A percentile compares a stretch with the other conserved stretches of the same genome.
phyloP scores from a whole-genome alignment of 192 early-diverging fungal species.

The Podila horticola region DNA sequence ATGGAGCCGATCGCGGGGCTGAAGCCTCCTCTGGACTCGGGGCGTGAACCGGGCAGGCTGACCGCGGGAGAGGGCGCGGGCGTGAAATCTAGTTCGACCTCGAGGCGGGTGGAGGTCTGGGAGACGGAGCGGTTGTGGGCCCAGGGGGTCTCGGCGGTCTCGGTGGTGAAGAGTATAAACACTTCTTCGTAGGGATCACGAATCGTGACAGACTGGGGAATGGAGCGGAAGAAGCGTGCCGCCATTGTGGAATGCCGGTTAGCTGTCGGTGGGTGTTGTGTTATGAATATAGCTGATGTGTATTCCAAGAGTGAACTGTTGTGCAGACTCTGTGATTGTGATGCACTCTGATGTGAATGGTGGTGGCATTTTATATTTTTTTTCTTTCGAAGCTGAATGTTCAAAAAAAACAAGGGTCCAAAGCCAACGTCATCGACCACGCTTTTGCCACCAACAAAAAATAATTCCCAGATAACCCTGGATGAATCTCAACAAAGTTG shows the following conservation, averaged over 20 bases:
- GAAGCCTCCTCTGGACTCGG: conserved; percentile 10
- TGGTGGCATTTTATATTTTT: no score
- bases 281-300: no score
- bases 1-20: background rate
- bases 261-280: no score
- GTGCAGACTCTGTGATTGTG: no score
- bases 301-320: no score
- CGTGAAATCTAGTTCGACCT: conserved; percentile 44
- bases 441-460: no score
- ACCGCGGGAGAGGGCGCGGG: conserved; percentile 31
- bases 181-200: conserved; percentile 47
- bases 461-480: no score
- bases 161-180: conserved; percentile 47
- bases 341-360: no score
- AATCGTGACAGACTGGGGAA: conserved; percentile 15
- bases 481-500: no score
- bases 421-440: no score
- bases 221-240: conserved; percentile 32
- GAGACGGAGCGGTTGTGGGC: conserved; percentile 42
- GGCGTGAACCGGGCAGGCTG: conserved; percentile 27
- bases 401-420: no score
- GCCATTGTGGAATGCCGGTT: conserved; percentile 5
- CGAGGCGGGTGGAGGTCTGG: conserved; percentile 29
- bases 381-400: no score
- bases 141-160: conserved; percentile 34